Evolutionary conservation across 2,329 filamentous ascomycete species (phyloP).

Genomic region (Talaromyces sp.): DNA sequence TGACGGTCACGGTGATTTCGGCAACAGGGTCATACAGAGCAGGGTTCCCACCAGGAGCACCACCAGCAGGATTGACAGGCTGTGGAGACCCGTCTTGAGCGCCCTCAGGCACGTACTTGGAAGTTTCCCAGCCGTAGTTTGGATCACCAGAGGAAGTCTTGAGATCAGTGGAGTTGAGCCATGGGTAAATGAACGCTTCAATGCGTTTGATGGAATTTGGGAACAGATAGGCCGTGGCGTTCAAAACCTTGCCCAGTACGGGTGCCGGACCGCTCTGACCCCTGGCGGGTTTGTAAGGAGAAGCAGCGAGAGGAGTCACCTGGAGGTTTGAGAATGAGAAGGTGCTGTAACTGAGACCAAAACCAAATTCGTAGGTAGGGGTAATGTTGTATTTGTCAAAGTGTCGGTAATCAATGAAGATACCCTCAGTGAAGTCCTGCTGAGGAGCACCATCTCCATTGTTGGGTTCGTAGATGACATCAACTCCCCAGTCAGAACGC

Average conservation of each 20-base stretch:
- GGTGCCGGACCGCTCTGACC: conserved; percentile 57
- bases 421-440: conserved; percentile 59
- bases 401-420: conserved; percentile 57
- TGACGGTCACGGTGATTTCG: conserved; percentile 50
- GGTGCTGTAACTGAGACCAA: conserved; percentile 62
- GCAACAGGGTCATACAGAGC: conserved; percentile 53
- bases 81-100: conserved; percentile 56
- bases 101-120: conserved; percentile 52
- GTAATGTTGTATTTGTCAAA: conserved; percentile 57
- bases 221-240: conserved; percentile 55
- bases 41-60: conserved; percentile 60
- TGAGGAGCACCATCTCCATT: conserved; percentile 58
- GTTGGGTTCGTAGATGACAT: conserved; percentile 59
- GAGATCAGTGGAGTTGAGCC: conserved; percentile 60
- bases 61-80: conserved; percentile 56
- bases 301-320: conserved; percentile 45
- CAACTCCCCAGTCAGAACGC: conserved; percentile 55
- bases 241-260: conserved; percentile 50
- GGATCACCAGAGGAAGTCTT: conserved; percentile 52
- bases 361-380: conserved; percentile 63
- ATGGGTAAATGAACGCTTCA: conserved; percentile 62
- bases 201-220: conserved; percentile 54
- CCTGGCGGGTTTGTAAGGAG: conserved; percentile 53
- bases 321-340: conserved; percentile 61
- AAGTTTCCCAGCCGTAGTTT: conserved; percentile 53